Percentiles rank a stretch among this genome's conserved stretches.
Conservation (phyloP, 2,329 filamentous ascomycete genomes). For the Colletotrichum kahawae region DNA sequence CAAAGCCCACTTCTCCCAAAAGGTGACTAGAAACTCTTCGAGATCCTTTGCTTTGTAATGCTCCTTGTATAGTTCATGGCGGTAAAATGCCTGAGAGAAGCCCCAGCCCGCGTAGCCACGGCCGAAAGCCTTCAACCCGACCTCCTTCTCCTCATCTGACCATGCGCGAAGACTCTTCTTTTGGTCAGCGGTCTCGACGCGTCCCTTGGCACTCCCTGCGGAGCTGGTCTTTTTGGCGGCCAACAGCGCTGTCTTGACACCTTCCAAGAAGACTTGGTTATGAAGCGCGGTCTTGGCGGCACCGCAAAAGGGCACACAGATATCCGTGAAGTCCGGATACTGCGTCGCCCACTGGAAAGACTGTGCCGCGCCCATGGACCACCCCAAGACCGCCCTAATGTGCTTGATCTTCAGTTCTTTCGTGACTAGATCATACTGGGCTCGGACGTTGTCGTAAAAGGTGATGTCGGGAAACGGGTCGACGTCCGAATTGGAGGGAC, state of each 20-base stretch:
- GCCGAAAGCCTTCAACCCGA: conserved; percentile 70
- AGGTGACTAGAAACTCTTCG: conserved; percentile 75
- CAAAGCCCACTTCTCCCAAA: conserved; percentile 78
- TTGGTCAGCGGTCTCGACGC: conserved; percentile 27
- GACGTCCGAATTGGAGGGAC: conserved; percentile 51
- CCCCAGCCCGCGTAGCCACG: conserved; percentile 84
- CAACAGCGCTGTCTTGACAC: conserved; percentile 52
- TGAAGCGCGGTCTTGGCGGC: conserved; percentile 55
- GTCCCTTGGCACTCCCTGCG: conserved; percentile 50
- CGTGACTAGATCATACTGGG: conserved; percentile 49
- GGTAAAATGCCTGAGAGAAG: conserved; percentile 80
- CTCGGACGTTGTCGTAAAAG: conserved; percentile 56
- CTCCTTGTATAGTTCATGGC: conserved; percentile 70
- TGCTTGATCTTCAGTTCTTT: conserved; percentile 44
- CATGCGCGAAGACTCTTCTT: conserved; percentile 26
- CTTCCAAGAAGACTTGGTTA: conserved; percentile 61
- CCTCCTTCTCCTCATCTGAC: conserved; percentile 45
- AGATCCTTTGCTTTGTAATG: conserved; percentile 44
- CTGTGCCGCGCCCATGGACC: conserved; percentile 62
- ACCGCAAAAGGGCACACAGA: conserved; percentile 54
- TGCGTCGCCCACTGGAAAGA: conserved; percentile 57
- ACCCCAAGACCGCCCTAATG: conserved; percentile 55
- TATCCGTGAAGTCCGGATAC: conserved; percentile 51
- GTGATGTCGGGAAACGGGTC: conserved; percentile 48
- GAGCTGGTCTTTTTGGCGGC: conserved; percentile 44